phyloP scores from a whole-genome alignment of 2,329 filamentous ascomycete genomes.

The Hawksworthiomyces lignivorus region DNA sequence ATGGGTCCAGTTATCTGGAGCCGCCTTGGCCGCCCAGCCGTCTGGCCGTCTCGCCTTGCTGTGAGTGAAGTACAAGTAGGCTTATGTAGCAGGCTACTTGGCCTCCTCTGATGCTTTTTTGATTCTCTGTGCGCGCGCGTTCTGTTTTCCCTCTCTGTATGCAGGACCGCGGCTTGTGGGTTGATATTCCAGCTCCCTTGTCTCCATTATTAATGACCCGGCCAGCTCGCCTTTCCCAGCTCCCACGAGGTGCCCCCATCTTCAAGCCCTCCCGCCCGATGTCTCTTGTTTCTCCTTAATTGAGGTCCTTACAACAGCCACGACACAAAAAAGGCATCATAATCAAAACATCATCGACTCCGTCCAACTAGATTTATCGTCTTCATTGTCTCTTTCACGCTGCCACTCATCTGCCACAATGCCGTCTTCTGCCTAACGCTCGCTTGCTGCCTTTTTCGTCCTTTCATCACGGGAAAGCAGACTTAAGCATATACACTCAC shows the following conservation, averaged over 20 bases:
- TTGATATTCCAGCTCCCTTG: too few relatives aligned
- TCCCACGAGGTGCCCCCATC: conserved; percentile 2
- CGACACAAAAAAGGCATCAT: too few relatives aligned
- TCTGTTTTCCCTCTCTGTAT: neutral
- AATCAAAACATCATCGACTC: too few relatives aligned
- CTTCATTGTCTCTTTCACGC: too few relatives aligned
- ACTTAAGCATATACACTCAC: too few relatives aligned
- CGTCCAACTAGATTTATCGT: too few relatives aligned
- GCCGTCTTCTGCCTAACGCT: conserved; percentile 4
- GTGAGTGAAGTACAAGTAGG: too few relatives aligned
- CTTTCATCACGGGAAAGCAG: neutral
- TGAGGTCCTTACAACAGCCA: conserved; percentile 8
- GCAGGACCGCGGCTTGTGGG: neutral
- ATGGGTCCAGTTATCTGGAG: neutral
- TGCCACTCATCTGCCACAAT: too few relatives aligned
- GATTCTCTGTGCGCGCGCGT: neutral
- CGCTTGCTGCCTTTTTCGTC: conserved; percentile 6
- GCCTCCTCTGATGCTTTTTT: neutral
- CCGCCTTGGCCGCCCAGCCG: conserved; percentile 7
- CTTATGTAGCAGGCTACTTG: too few relatives aligned
- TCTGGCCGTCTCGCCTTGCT: conserved; percentile 4
- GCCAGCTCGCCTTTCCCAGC: neutral
- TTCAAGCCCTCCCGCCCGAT: neutral
- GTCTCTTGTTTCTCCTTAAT: conserved; percentile 6
- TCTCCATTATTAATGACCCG: too few relatives aligned